Evolutionary conservation across 257 asterid species (phyloP).

Genomic region (Leonotis leonurus): DNA sequence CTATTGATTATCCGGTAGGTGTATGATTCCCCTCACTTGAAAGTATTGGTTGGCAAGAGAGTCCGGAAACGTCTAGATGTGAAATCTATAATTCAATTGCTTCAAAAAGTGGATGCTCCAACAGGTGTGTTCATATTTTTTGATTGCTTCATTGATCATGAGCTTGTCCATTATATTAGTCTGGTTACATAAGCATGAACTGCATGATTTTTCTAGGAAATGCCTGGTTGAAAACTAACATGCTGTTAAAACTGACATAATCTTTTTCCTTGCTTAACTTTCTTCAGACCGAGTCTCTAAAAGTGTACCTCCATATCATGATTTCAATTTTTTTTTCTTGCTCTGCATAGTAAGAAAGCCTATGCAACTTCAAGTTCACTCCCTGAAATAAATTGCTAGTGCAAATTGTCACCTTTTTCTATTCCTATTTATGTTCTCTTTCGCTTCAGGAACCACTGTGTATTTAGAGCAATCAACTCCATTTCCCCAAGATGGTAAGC

Average conservation of each 20-base stretch:
- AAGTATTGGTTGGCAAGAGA: constrained; percentile 54
- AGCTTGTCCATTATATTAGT: neutral
- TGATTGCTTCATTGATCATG: constrained; percentile 1
- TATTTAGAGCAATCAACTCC: constrained; percentile 83
- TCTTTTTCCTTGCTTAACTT: neutral
- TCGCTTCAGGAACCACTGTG: constrained; percentile 69
- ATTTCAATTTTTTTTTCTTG: neutral
- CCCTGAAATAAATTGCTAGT: neutral
- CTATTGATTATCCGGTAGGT: constrained; percentile 30
- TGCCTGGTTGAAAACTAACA: neutral
- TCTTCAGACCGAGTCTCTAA: neutral
- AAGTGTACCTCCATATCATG: neutral
- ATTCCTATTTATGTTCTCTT: constrained; percentile 10
- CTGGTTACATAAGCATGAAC: neutral
- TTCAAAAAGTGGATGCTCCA: constrained; percentile 69
- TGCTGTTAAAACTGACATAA: neutral
- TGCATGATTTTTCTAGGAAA: neutral
- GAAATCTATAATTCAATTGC: constrained; percentile 63
- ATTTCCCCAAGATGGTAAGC: constrained; percentile 87
- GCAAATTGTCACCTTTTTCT: constrained; percentile 6
- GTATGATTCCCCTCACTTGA: constrained; percentile 69
- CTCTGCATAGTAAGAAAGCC: neutral
- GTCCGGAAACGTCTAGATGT: constrained; percentile 63
- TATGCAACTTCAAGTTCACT: neutral
- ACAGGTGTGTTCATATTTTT: constrained; percentile 35